A percentile compares a stretch with the other conserved stretches of the same genome.
These are phyloP conservation scores for Elongisporangium senticosum DNA, from an alignment of 352 stramenopile genomes.

Conservation along the genomic window DNA sequence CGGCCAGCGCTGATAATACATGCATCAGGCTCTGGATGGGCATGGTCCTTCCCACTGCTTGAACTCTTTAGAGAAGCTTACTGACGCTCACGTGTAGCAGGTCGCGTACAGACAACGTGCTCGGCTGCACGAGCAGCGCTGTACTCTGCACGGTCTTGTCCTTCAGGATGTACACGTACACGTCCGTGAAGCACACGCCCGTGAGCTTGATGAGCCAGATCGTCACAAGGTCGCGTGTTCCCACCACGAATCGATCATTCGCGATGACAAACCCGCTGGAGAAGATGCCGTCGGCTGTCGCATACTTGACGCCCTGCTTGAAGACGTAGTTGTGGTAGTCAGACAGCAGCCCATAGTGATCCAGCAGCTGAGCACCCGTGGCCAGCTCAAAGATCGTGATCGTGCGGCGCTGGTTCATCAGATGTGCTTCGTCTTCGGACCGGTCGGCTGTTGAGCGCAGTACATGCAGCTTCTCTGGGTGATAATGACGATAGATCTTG, in stretches of 20 bases:
- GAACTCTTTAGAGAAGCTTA: constrained; percentile 5
- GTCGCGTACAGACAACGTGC: constrained; percentile 21
- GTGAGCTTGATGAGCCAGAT: constrained; percentile 42
- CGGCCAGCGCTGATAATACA: too few relatives aligned
- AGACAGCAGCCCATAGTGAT: constrained; percentile 29
- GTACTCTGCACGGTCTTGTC: constrained; percentile 21
- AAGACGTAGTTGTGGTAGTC: constrained; percentile 39
- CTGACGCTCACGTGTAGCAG: constrained; percentile 21
- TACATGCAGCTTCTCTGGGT: too few relatives aligned
- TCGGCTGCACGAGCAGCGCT: constrained; percentile 29
- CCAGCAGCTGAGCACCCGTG: too few relatives aligned
- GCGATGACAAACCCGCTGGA: constrained; percentile 51
- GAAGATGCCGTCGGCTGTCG: constrained; percentile 51
- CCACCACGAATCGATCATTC: constrained; percentile 39
- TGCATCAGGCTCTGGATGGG: too few relatives aligned
- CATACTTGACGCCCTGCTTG: constrained; percentile 28
- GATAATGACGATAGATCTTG: constrained; percentile 14
- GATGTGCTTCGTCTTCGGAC: too few relatives aligned
- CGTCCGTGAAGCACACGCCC: constrained; percentile 24
- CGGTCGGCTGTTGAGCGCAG: too few relatives aligned
- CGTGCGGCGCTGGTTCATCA: too few relatives aligned
- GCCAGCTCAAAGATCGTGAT: too few relatives aligned
- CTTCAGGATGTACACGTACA: constrained; percentile 42
- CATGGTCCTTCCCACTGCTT: too few relatives aligned
- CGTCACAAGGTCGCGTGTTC: constrained; percentile 27